phyloP scores from a whole-genome alignment of 1,284 basidiomycete species.

The Sparassis latifolia region DNA sequence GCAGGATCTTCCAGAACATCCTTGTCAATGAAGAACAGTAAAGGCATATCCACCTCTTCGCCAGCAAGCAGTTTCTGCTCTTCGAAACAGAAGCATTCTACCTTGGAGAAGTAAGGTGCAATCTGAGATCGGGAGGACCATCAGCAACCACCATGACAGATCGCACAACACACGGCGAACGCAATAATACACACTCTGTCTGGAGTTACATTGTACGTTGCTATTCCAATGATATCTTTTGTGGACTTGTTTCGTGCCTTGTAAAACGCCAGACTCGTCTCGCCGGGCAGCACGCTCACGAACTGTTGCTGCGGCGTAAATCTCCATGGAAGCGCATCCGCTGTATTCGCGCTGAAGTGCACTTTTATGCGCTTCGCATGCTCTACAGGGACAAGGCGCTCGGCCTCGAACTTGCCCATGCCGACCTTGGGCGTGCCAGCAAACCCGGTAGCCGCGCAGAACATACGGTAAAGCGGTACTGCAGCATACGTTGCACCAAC shows the following conservation, averaged over 20 bases:
- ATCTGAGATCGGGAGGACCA: slow-evolving; percentile 44
- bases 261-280: slow-evolving; percentile 96
- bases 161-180: background rate
- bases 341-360: slow-evolving; percentile 90
- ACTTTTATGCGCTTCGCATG: slow-evolving; percentile 80
- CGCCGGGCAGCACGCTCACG: slow-evolving; percentile 90
- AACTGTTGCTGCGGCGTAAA: slow-evolving; percentile 90
- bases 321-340: slow-evolving; percentile 88
- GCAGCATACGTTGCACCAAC: slow-evolving; percentile 91
- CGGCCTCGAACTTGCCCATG: slow-evolving; percentile 73
- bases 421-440: slow-evolving; percentile 91
- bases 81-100: slow-evolving; percentile 99
- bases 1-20: slow-evolving; percentile 91
- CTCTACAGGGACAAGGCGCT: slow-evolving; percentile 73
- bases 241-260: slow-evolving; percentile 84
- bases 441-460: slow-evolving; percentile 97
- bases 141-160: background rate
- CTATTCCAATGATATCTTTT: slow-evolving; percentile 95
- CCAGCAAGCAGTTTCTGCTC: slow-evolving; percentile 93
- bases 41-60: slow-evolving; percentile 97
- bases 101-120: slow-evolving; percentile 98
- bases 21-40: slow-evolving; percentile 98
- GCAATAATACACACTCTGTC: slow-evolving; percentile 59
- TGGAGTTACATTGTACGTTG: slow-evolving; percentile 96
- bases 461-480: slow-evolving; percentile 95